phyloP scores from a whole-genome alignment of 2,329 filamentous ascomycete genomes.

The Phyllosticta citriasiana region DNA sequence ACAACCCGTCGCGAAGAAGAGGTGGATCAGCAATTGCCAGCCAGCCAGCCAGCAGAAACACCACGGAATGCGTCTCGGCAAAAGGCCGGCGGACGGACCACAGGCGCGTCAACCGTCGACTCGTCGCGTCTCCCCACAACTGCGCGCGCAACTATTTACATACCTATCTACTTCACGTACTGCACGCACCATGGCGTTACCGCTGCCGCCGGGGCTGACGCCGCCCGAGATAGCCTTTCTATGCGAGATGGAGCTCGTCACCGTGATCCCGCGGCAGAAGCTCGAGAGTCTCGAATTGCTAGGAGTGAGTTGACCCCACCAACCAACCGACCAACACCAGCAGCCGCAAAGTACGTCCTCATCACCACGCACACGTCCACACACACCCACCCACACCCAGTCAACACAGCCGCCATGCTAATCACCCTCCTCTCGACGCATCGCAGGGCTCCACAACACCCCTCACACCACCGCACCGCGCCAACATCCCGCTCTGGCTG shows the following conservation, averaged over 20 bases:
- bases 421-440: slow-evolving; percentile 15
- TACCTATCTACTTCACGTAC: background rate
- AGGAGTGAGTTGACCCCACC: slow-evolving; percentile 52
- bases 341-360: slow-evolving; percentile 7
- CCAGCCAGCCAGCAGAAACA: background rate
- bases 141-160: slow-evolving; percentile 1
- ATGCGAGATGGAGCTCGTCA: slow-evolving; percentile 95
- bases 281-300: slow-evolving; percentile 79
- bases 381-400: too few species aligned
- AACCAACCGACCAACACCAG: background rate
- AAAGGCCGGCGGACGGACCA: slow-evolving; percentile 6
- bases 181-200: slow-evolving; percentile 44
- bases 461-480: slow-evolving; percentile 71
- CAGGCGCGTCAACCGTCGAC: background rate
- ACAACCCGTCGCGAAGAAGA: background rate
- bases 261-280: slow-evolving; percentile 80
- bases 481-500: slow-evolving; percentile 81
- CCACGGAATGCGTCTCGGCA: slow-evolving; percentile 2
- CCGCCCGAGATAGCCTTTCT: slow-evolving; percentile 87
- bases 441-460: slow-evolving; percentile 65
- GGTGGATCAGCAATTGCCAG: background rate
- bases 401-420: too few species aligned
- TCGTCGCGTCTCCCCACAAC: slow-evolving; percentile 4
- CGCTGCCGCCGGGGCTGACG: slow-evolving; percentile 57
- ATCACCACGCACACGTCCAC: background rate